Evolutionary conservation across 768 basidiomycete species (phyloP).

Genomic region (Galerina sulciceps): DNA sequence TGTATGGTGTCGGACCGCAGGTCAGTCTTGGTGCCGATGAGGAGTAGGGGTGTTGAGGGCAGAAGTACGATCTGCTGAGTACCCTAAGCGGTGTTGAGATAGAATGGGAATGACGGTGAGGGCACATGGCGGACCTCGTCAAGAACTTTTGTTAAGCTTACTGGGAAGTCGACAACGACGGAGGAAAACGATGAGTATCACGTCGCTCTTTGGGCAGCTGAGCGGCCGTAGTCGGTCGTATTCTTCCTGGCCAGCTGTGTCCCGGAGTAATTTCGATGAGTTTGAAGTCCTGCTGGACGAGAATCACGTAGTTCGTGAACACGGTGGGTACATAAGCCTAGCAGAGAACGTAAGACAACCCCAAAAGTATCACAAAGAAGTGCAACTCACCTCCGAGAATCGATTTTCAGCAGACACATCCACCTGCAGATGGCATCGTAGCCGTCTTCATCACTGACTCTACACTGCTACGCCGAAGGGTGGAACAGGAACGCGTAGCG

Average conservation of each 20-base stretch:
- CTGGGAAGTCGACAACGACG: slow-evolving; percentile 90
- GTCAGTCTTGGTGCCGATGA: slow-evolving; percentile 97
- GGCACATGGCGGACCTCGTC: slow-evolving; percentile 67
- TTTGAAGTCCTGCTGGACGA: slow-evolving; percentile 85
- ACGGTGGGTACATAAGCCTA: slow-evolving; percentile 94
- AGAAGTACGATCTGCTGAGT: slow-evolving; percentile 88
- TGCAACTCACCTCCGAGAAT: slow-evolving; percentile 80
- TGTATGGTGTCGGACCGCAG: slow-evolving; percentile 78
- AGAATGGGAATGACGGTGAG: background rate
- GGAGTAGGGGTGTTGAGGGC: slow-evolving; percentile 92
- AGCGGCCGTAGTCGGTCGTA: no score
- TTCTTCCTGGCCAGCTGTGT: no score
- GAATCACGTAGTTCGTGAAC: slow-evolving; percentile 92
- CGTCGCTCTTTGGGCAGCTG: no score
- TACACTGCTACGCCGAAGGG: background rate
- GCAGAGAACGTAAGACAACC: background rate
- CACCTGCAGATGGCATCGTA: slow-evolving; percentile 51
- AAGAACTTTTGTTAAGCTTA: slow-evolving; percentile 87
- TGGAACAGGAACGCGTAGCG: slow-evolving; percentile 10
- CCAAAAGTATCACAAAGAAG: background rate
- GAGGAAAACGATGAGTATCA: slow-evolving; percentile 94
- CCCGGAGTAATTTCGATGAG: slow-evolving; percentile 95
- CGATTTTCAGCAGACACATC: slow-evolving; percentile 95
- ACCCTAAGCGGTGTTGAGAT: slow-evolving; percentile 54
- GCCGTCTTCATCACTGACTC: no score